These are phyloP conservation scores for Trichaptum fuscoviolaceum DNA, from an alignment of 768 basidiomycete species.

Conservation along the genomic window DNA sequence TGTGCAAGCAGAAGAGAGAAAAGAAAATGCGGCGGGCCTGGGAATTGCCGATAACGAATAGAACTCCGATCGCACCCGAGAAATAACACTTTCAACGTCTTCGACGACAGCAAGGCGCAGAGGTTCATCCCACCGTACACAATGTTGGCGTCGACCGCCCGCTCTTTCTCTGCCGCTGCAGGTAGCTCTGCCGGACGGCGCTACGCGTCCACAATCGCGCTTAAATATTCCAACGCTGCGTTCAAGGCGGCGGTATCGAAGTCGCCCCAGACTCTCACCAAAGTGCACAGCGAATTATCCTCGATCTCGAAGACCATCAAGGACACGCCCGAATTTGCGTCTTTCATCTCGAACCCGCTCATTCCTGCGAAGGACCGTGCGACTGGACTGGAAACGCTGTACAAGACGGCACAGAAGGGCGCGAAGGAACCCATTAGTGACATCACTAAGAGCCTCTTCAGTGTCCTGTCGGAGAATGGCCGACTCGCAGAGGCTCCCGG, in stretches of 20 bases:
- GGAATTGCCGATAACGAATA: neutral
- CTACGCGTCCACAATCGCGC: slow-evolving; percentile 69
- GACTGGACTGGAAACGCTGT: slow-evolving; percentile 61
- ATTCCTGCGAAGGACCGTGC: slow-evolving; percentile 75
- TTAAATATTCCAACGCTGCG: slow-evolving; percentile 80
- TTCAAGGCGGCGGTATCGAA: slow-evolving; percentile 78
- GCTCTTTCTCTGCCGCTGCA: neutral
- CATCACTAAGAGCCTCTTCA: slow-evolving; percentile 88
- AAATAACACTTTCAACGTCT: neutral
- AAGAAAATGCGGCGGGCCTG: neutral
- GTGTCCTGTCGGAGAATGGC: slow-evolving; percentile 89
- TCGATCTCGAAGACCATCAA: slow-evolving; percentile 66
- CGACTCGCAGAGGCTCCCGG: slow-evolving; percentile 77
- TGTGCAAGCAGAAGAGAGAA: neutral
- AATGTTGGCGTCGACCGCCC: slow-evolving; percentile 1
- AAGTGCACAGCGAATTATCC: slow-evolving; percentile 81
- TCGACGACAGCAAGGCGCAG: neutral
- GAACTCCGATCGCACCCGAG: neutral
- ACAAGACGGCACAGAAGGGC: slow-evolving; percentile 56
- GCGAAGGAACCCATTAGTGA: slow-evolving; percentile 71
- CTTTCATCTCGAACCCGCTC: slow-evolving; percentile 88
- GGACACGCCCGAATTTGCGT: slow-evolving; percentile 53
- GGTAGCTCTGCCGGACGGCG: slow-evolving; percentile 42
- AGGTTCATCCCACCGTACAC: slow-evolving; percentile 1
- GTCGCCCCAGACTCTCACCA: slow-evolving; percentile 76